These are phyloP conservation scores for Acanthamoeba triangularis DNA, from an alignment of 208 protist genomes.

Conservation along the genomic window DNA sequence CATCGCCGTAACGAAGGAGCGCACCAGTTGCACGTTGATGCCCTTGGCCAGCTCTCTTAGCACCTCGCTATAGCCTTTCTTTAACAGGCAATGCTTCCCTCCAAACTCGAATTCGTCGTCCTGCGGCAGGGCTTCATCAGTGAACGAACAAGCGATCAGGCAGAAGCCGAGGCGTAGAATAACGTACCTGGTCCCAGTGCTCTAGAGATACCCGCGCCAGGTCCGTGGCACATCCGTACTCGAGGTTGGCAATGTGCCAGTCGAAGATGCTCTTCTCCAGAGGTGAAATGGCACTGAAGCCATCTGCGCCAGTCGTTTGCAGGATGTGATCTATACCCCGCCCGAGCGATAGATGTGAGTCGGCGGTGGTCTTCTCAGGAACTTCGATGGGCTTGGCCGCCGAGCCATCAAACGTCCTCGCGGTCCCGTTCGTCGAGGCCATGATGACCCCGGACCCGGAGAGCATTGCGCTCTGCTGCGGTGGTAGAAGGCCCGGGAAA, in stretches of 20 bases:
- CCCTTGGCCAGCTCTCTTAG: constrained; percentile 18
- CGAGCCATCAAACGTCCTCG: background rate
- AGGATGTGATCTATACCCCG: constrained; percentile 37
- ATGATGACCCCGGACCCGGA: too few species aligned
- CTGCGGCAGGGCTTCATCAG: background rate
- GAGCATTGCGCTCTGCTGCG: background rate
- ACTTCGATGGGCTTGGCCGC: background rate
- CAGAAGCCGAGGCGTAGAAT: background rate
- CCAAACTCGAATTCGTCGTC: constrained; percentile 78
- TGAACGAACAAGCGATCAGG: background rate
- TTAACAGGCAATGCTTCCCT: constrained; percentile 59
- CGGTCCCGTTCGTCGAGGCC: background rate
- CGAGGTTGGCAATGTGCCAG: constrained; percentile 79
- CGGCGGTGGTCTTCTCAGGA: too few species aligned
- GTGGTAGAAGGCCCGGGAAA: background rate
- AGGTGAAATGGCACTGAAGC: constrained; percentile 14
- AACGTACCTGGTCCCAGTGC: constrained; percentile 74
- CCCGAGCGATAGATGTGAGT: background rate
- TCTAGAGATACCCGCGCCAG: constrained; percentile 51
- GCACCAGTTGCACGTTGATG: constrained; percentile 21
- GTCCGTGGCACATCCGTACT: constrained; percentile 80
- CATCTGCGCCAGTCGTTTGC: background rate
- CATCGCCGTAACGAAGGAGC: background rate
- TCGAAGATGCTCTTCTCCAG: constrained; percentile 76
- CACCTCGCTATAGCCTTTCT: constrained; percentile 32